phyloP scores from a whole-genome alignment of 441 rosid species.

The Corymbia calophylla region DNA sequence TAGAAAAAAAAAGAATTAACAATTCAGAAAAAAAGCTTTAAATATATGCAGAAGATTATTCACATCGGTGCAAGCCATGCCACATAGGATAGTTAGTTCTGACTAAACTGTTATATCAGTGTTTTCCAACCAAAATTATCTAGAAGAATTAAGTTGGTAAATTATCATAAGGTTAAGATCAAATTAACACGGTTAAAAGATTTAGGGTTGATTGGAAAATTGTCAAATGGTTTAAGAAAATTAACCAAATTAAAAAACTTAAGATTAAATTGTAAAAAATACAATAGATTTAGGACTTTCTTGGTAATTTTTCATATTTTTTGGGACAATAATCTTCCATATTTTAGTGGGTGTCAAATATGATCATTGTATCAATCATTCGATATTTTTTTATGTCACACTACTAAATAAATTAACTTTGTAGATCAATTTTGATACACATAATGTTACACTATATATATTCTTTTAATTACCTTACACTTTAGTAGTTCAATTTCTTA shows the following conservation, averaged over 20 bases:
- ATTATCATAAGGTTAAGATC: background rate
- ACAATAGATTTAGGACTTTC: rapidly evolving
- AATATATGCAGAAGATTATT: background rate
- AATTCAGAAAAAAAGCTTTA: background rate
- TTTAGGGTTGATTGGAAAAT: background rate
- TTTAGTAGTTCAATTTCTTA: background rate
- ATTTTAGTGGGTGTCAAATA: background rate
- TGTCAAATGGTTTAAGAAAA: background rate
- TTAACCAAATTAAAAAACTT: background rate
- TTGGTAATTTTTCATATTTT: background rate
- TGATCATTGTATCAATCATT: background rate
- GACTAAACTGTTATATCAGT: background rate
- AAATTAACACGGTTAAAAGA: too few species aligned
- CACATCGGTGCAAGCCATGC: too few species aligned
- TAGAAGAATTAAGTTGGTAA: background rate
- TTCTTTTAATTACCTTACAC: background rate
- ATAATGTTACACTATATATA: background rate
- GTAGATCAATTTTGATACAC: background rate
- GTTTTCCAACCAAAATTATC: background rate
- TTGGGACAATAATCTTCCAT: background rate
- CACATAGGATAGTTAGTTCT: rapidly evolving
- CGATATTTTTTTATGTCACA: background rate
- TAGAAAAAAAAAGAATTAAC: rapidly evolving
- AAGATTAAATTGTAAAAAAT: rapidly evolving
- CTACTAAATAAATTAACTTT: background rate